Evolutionary conservation across 768 basidiomycete species (phyloP).

Genomic region (Paxillus involutus): DNA sequence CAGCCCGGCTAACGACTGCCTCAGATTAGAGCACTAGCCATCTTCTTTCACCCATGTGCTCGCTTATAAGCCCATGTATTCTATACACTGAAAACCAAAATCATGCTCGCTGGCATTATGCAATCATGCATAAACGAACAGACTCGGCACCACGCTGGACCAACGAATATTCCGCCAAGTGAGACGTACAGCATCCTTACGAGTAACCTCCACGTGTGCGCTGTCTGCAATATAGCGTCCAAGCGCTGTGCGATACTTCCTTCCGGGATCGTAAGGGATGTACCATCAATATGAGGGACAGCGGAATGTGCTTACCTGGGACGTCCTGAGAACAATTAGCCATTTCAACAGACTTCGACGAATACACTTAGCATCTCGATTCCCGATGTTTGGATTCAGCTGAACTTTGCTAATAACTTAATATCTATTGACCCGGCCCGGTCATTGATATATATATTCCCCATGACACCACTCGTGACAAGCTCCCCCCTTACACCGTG

Average conservation of each 20-base stretch:
- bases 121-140: not conserved
- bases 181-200: no score
- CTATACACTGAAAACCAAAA: slow-evolving; percentile 29
- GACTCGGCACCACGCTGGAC: not conserved
- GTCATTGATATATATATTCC: no score
- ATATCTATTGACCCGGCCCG: no score
- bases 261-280: not conserved
- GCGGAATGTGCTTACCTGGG: not conserved
- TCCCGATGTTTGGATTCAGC: no score
- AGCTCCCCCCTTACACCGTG: no score
- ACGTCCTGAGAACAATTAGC: not conserved
- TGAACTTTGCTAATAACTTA: no score
- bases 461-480: no score
- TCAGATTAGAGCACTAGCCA: slow-evolving; percentile 34
- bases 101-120: slow-evolving; percentile 22
- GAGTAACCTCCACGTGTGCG: not conserved
- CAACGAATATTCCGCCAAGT: not conserved
- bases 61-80: slow-evolving; percentile 37
- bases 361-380: no score
- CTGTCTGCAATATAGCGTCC: not conserved
- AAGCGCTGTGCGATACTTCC: not conserved
- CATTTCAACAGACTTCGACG: no score
- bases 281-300: not conserved
- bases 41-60: slow-evolving; percentile 22
- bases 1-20: slow-evolving; percentile 45